Evolutionary conservation across 2,329 filamentous ascomycete species (phyloP).

Genomic region (Fusarium penzigii): DNA sequence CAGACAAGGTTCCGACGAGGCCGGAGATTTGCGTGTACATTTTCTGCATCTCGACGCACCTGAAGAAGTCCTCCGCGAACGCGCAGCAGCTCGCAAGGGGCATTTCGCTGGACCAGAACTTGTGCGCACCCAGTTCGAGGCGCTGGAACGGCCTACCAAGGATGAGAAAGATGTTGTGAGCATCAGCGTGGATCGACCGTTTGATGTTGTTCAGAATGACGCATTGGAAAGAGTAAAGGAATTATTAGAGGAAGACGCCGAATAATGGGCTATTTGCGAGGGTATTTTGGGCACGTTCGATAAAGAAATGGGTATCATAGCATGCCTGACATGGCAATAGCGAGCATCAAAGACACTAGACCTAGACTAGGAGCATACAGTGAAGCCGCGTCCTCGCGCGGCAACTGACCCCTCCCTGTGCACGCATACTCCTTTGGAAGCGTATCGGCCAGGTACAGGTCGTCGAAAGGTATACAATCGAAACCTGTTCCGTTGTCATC

Average conservation of each 20-base stretch:
- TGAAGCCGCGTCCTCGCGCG: background rate
- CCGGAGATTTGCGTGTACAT: conserved; percentile 11
- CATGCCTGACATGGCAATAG: background rate
- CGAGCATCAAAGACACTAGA: background rate
- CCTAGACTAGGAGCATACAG: background rate
- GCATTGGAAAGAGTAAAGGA: conserved; percentile 4
- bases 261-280: conserved; percentile 1
- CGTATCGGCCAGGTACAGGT: conserved; percentile 5
- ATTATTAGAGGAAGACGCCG: conserved; percentile 8
- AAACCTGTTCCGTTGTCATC: background rate
- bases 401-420: background rate
- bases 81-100: conserved; percentile 8
- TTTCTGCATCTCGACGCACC: conserved; percentile 17
- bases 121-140: conserved; percentile 16
- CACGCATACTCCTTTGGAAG: conserved; percentile 7
- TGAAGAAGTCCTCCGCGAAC: conserved; percentile 7
- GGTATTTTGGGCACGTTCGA: background rate
- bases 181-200: conserved; percentile 9
- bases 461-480: conserved; percentile 17
- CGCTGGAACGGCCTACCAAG: background rate
- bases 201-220: conserved; percentile 12
- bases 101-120: conserved; percentile 10
- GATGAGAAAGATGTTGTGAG: conserved; percentile 14
- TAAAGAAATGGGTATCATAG: background rate
- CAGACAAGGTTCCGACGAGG: conserved; percentile 9